phyloP scores from a whole-genome alignment of 345 rosid species.

The Arabidopsis arenosa region DNA sequence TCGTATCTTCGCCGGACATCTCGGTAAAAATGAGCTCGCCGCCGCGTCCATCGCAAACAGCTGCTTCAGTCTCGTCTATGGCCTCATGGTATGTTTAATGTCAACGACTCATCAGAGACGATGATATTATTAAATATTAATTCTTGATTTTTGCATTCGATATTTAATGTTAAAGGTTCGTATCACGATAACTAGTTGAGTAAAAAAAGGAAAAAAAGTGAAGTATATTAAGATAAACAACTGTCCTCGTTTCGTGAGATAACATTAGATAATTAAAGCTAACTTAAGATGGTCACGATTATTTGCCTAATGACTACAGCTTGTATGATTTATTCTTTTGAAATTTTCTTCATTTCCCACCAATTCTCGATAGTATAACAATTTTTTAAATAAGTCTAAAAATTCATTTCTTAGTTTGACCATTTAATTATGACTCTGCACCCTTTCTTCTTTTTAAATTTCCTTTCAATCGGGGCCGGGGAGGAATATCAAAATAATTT shows the following conservation, averaged over 20 bases:
- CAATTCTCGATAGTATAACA: neutral
- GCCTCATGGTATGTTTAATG: slow-evolving; percentile 55
- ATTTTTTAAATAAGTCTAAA: neutral
- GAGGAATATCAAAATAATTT: neutral
- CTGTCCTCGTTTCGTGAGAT: neutral
- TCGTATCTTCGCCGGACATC: slow-evolving; percentile 59
- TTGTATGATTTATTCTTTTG: neutral
- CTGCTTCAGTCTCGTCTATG: slow-evolving; percentile 57
- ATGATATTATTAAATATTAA: neutral
- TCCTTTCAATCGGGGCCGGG: neutral
- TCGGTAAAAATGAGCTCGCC: slow-evolving; percentile 62
- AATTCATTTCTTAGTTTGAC: neutral
- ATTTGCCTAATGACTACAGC: neutral
- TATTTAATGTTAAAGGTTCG: neutral
- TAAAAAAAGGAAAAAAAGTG: neutral
- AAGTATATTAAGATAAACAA: neutral
- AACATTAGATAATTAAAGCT: neutral
- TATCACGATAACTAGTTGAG: neutral
- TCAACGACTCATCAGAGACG: neutral
- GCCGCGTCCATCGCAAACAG: slow-evolving; percentile 64
- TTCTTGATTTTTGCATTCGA: neutral
- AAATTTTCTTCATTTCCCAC: neutral
- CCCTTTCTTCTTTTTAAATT: neutral
- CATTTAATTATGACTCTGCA: neutral
- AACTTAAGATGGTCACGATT: slow-evolving; percentile 1